phyloP scores from a whole-genome alignment of 306 rosid species.

The Crataegus laevigata region DNA sequence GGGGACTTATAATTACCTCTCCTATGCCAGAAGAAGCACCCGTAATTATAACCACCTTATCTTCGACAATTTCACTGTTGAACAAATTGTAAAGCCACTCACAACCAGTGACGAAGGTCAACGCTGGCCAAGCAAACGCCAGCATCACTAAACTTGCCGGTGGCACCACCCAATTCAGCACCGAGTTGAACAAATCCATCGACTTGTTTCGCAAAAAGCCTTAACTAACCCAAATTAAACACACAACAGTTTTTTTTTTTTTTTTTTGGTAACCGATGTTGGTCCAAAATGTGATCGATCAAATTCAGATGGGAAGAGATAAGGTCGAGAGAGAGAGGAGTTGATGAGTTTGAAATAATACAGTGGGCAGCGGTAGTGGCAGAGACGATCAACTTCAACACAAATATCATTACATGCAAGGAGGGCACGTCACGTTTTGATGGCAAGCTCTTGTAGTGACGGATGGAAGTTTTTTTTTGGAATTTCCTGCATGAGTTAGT shows the following conservation, averaged over 20 bases:
- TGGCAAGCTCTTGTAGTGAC: slow-evolving; percentile 28
- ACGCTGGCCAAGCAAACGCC: slow-evolving; percentile 82
- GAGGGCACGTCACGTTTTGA: slow-evolving; percentile 53
- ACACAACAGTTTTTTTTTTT: not conserved
- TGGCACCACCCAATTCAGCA: slow-evolving; percentile 64
- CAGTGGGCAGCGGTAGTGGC: not conserved
- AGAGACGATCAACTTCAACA: not conserved
- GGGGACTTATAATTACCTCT: slow-evolving; percentile 38
- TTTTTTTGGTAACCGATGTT: not conserved
- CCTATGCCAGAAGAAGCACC: slow-evolving; percentile 96
- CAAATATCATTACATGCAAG: slow-evolving; percentile 12
- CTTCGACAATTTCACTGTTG: slow-evolving; percentile 43
- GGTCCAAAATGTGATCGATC: not conserved
- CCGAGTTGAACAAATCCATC: slow-evolving; percentile 48
- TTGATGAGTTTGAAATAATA: not conserved
- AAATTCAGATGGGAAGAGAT: not conserved
- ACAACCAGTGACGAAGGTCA: slow-evolving; percentile 57
- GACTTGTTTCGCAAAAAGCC: not conserved
- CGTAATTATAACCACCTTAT: slow-evolving; percentile 75
- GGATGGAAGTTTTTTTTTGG: slow-evolving; percentile 34
- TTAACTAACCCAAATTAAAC: not conserved
- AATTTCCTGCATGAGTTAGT: slow-evolving; percentile 27
- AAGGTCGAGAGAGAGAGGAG: not conserved
- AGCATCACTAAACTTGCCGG: slow-evolving; percentile 55
- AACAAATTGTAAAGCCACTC: slow-evolving; percentile 53